These are phyloP conservation scores for Fonsecaea multimorphosa DNA, from an alignment of 2,329 filamentous ascomycete species.

Conservation along the genomic window DNA sequence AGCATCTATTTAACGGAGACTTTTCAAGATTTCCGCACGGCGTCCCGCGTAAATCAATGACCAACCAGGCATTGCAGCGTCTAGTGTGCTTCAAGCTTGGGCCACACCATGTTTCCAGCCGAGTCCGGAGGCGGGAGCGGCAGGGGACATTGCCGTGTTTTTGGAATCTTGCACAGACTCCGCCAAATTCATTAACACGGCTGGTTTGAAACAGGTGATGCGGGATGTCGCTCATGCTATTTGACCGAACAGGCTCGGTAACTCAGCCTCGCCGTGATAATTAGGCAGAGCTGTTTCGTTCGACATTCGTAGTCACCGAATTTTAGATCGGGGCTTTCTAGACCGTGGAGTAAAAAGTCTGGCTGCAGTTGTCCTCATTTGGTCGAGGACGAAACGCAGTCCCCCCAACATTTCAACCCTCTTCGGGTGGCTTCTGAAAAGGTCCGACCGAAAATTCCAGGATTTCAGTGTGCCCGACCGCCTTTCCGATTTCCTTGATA, in stretches of 20 bases:
- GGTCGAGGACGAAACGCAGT: neutral
- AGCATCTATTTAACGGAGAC: neutral
- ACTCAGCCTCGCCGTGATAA: neutral
- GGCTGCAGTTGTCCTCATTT: neutral
- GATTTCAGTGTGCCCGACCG: constrained; percentile 31
- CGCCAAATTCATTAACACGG: neutral
- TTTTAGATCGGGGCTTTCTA: neutral
- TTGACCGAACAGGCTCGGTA: neutral
- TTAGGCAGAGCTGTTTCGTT: neutral
- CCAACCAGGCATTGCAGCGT: neutral
- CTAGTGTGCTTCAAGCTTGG: constrained; percentile 38
- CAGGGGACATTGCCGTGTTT: constrained; percentile 4
- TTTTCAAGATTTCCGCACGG: neutral
- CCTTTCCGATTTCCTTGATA: constrained; percentile 31
- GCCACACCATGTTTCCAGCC: constrained; percentile 47
- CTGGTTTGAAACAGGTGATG: neutral
- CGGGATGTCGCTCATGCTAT: neutral
- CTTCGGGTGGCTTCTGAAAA: neutral
- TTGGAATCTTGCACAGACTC: neutral
- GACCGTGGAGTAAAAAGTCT: neutral
- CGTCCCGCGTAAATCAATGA: neutral
- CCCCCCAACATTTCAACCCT: neutral
- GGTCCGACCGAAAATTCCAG: no score
- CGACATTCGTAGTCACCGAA: neutral
- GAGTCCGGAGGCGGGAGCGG: constrained; percentile 42